Conservation (phyloP, 805 yeast genomes). For the Wickerhamiella galacta region DNA sequence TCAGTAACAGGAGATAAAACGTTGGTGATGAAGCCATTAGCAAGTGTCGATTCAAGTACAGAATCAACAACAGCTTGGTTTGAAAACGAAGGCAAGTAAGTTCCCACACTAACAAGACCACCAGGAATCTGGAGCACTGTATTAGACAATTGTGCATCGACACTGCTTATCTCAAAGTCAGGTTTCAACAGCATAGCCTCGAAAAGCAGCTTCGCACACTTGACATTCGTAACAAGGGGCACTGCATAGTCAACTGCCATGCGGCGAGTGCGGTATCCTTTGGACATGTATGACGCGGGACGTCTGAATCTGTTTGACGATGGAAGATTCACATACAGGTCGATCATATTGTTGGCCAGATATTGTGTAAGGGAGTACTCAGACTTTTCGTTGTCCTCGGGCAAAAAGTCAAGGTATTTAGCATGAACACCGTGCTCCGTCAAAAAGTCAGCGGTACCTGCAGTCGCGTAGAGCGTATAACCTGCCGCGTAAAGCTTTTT, state of each 20-base stretch:
- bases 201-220: constrained; percentile 85
- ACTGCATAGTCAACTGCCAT: constrained; percentile 98
- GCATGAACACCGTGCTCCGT: constrained; percentile 91
- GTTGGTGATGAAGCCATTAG: constrained; percentile 78
- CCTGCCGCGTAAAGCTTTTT: constrained; percentile 68
- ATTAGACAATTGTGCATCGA: constrained; percentile 86
- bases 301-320: constrained; percentile 94
- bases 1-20: constrained; percentile 60
- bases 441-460: constrained; percentile 97
- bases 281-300: constrained; percentile 94
- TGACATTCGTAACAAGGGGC: constrained; percentile 93
- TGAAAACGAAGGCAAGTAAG: constrained; percentile 58
- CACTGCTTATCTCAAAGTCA: constrained; percentile 45
- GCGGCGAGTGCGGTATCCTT: constrained; percentile 96
- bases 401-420: constrained; percentile 81
- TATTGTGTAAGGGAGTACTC: constrained; percentile 94
- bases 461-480: constrained; percentile 84
- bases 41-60: constrained; percentile 52
- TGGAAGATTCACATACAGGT: constrained; percentile 89
- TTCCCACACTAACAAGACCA: constrained; percentile 68
- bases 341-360: constrained; percentile 91
- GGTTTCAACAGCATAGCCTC: constrained; percentile 69
- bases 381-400: constrained; percentile 60
- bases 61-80: constrained; percentile 38
- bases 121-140: constrained; percentile 58